A percentile compares a stretch with the other conserved stretches of the same genome.
Evolutionary conservation across 495 filamentous ascomycete genomes (phyloP).

Genomic region (Glarea lozoyensis): DNA sequence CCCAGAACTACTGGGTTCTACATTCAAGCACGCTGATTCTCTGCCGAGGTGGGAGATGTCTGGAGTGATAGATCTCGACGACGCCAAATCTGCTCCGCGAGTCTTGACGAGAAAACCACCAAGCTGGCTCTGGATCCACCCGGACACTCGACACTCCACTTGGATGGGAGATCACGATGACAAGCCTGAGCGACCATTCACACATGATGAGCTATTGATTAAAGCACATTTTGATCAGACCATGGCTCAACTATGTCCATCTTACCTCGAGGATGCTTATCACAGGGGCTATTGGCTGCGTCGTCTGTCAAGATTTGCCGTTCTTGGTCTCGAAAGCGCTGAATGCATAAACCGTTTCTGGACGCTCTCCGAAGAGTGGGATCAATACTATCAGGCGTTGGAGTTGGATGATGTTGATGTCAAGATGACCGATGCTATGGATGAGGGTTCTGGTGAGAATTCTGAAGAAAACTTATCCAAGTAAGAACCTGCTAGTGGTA

Average conservation of each 20-base stretch:
- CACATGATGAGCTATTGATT: constrained; percentile 6
- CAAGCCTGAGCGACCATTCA: neutral
- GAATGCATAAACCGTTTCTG: constrained; percentile 1
- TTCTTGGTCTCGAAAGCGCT: neutral
- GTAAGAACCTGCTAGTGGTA: too few relatives aligned
- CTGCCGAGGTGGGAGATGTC: neutral
- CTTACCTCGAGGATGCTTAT: constrained; percentile 12
- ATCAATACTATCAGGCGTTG: constrained; percentile 1
- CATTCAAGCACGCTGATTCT: neutral
- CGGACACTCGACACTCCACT: neutral
- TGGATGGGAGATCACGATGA: constrained; percentile 4
- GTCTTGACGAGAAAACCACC: constrained; percentile 6
- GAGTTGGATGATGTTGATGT: neutral
- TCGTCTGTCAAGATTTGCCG: constrained; percentile 2
- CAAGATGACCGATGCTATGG: neutral
- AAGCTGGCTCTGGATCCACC: constrained; percentile 6
- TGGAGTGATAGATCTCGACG: constrained; percentile 11
- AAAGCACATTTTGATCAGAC: constrained; percentile 13
- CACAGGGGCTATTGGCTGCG: constrained; percentile 4
- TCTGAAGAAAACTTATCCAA: too few relatives aligned
- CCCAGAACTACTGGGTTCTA: too few relatives aligned
- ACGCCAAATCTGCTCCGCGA: constrained; percentile 1
- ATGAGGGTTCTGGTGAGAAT: neutral
- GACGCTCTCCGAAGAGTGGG: constrained; percentile 6
- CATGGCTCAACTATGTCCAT: constrained; percentile 3